phyloP scores from a whole-genome alignment of 2,329 filamentous ascomycete species.

The Aspergillus versicolor region DNA sequence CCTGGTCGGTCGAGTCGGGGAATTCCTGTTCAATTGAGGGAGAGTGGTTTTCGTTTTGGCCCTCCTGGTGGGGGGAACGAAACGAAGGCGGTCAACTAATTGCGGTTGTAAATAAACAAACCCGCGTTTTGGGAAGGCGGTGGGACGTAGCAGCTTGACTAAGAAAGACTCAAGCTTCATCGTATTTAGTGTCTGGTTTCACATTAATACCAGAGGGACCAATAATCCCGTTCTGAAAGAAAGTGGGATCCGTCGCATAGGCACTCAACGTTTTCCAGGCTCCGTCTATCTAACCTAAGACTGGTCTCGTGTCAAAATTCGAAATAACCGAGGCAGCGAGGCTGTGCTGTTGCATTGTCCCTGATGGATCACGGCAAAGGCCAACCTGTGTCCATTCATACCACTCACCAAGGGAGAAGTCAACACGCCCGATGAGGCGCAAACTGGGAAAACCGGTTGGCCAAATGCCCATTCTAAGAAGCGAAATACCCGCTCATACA shows the following conservation, averaged over 20 bases:
- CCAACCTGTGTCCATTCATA: not conserved
- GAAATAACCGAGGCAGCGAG: not conserved
- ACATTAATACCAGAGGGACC: no score
- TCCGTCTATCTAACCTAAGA: not conserved
- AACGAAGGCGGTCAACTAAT: slow-evolving; percentile 45
- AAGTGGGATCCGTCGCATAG: not conserved
- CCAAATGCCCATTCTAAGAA: not conserved
- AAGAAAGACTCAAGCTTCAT: not conserved
- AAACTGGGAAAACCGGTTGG: not conserved
- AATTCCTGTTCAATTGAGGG: slow-evolving; percentile 47
- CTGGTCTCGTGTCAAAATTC: not conserved
- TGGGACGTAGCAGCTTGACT: not conserved
- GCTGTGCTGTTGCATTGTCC: not conserved
- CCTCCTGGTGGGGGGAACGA: slow-evolving; percentile 14
- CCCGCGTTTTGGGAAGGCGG: slow-evolving; percentile 28
- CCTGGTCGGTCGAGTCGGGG: slow-evolving; percentile 9
- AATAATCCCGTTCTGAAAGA: no score
- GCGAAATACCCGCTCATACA: not conserved
- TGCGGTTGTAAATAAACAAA: slow-evolving; percentile 36
- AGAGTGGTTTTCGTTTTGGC: slow-evolving; percentile 43
- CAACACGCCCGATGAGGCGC: not conserved
- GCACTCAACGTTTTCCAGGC: not conserved
- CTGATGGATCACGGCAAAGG: not conserved
- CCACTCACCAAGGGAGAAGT: not conserved
- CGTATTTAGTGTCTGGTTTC: no score